Evolutionary conservation across 192 early-diverging fungal genomes (phyloP).

Genomic region (Funneliformis mosseae): DNA sequence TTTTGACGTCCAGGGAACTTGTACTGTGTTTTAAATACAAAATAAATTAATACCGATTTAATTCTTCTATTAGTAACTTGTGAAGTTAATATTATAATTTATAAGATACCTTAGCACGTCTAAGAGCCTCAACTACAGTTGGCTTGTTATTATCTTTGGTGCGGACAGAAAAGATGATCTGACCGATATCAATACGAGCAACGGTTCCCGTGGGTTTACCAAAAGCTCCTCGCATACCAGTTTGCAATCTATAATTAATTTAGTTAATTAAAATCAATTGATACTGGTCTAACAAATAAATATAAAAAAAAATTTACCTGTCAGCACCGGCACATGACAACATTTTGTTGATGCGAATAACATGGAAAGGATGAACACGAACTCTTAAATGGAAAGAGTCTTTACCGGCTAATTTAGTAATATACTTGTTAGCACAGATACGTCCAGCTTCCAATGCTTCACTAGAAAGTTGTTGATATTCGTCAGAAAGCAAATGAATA

Average conservation of each 20-base stretch:
- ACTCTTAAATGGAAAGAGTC: constrained; percentile 99
- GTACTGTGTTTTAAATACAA: constrained; percentile 66
- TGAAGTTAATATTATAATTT: too few relatives aligned
- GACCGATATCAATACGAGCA: constrained; percentile 98
- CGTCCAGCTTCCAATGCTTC: constrained; percentile 98
- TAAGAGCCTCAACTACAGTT: constrained; percentile 81
- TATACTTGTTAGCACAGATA: constrained; percentile 99
- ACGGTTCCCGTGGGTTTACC: constrained; percentile 95
- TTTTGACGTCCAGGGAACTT: constrained; percentile 99
- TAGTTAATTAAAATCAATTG: not conserved
- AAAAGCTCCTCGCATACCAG: constrained; percentile 99
- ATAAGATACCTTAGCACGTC: constrained; percentile 49
- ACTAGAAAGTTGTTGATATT: constrained; percentile 98
- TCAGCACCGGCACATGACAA: constrained; percentile 99
- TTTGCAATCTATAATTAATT: constrained; percentile 75
- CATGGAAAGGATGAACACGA: constrained; percentile 98
- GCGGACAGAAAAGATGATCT: constrained; percentile 95
- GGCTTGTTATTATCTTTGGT: constrained; percentile 94
- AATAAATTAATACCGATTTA: not conserved
- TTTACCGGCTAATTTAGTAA: constrained; percentile 94
- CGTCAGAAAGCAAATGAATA: constrained; percentile 95
- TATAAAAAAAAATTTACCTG: constrained; percentile 53
- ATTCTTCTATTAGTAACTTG: not conserved
- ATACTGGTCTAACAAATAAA: not conserved
- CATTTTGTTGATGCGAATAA: constrained; percentile 99